Base-by-base conservation (phyloP, 2,329 filamentous ascomycete genomes). In the Ceratocystis albifundus region DNA sequence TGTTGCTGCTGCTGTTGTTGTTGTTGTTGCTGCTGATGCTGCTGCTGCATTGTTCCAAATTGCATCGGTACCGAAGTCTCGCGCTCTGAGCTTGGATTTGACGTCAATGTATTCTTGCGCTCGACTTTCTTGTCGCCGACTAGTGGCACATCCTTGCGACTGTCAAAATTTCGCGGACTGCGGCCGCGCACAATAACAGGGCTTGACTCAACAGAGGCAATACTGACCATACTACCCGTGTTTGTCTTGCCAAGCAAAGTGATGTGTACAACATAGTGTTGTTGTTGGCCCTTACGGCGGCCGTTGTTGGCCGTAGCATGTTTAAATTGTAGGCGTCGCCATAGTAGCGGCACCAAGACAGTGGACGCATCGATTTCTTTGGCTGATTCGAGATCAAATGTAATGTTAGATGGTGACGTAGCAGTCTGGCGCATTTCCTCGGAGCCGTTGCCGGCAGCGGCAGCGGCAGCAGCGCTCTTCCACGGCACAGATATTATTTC, bases 251-350 rank as follows among this genome's bases (percentile, higher is more conserved):
- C 91, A 46, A 94, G 78, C 8, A 96, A 81, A 74, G 87, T 91
- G 67, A 97, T 85, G 68, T 90, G 87, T 61, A 97, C 89, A 1
- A 95, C 83, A 74, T 96, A 97, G 74, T 96, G 92, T 75, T 97
- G 93, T 74, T 97, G 93, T 61, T 96, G 78, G 70, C 96, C 93
- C 76, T 96, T 96, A 70, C 93, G 84, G 65, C 93, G 84, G 12
- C 93, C 93, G 73, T 97, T 97, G 74, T 97, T 97, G 63, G 93
- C 93, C 0, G 93, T 97, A 1, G 93, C 93, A 71, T 96, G 94
- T 72, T 96, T 89, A 75, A 97, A 97, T 75, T 97, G 93, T 67
- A 97, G 77, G 65, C 93, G 82, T 75, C 96, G 96, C 93, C 93
- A 97, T 44, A 90, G 87, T 65, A 96, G 87, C 1, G 91, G 89